phyloP scores from a whole-genome alignment of 75 land plant species.

The Pinus tabuliformis region DNA sequence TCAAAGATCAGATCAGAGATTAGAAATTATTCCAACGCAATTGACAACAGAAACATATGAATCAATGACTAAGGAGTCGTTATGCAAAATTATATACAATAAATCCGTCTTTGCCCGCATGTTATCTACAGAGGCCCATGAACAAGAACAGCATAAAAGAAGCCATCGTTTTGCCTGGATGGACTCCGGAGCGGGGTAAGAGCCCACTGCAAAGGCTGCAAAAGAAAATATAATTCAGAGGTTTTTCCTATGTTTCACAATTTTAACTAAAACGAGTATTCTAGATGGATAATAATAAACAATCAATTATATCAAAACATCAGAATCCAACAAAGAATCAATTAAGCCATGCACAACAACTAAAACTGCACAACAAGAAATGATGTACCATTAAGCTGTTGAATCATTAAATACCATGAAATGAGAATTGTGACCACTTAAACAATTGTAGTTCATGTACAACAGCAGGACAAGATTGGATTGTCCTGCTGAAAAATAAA shows the following conservation, averaged over 20 bases:
- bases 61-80: too few species aligned
- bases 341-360: too few species aligned
- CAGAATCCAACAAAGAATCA: not conserved
- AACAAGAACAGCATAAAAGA: not conserved
- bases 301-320: not conserved
- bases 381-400: not conserved
- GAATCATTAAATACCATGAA: not conserved
- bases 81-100: constrained; percentile 1
- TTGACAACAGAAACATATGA: too few species aligned
- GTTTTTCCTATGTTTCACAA: not conserved
- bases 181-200: not conserved
- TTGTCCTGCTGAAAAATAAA: not conserved
- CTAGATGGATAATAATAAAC: not conserved
- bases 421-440: not conserved
- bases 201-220: constrained; percentile 11
- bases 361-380: too few species aligned
- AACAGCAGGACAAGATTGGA: not conserved
- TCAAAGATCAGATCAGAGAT: too few species aligned
- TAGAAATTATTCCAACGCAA: too few species aligned
- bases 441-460: not conserved
- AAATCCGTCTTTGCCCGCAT: not conserved
- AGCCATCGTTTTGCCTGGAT: not conserved
- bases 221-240: constrained; percentile 8
- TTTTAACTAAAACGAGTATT: not conserved
- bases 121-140: not conserved